These are phyloP conservation scores for Macadamia tetraphylla DNA, from an alignment of 164 flowering plant species.

Conservation along the genomic window DNA sequence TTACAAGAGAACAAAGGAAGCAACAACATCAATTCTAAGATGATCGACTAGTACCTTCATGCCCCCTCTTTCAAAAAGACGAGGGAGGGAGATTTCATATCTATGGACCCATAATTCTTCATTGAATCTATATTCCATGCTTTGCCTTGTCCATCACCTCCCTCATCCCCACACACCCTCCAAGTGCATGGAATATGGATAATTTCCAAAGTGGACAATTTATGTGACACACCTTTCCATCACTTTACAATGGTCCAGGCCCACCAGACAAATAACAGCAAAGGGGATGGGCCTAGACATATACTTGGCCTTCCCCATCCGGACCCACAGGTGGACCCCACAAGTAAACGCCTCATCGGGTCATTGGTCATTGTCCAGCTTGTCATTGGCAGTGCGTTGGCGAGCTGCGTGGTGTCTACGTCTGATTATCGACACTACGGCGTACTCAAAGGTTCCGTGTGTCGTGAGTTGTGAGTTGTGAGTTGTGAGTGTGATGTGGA, in stretches of 20 bases:
- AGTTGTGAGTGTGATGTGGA: neutral
- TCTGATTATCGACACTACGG: constrained; percentile 1
- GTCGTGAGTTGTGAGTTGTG: neutral
- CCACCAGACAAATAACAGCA: constrained; percentile 8
- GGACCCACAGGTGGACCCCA: neutral
- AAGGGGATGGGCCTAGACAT: constrained; percentile 18
- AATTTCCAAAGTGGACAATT: constrained; percentile 25
- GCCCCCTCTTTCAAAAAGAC: constrained; percentile 30
- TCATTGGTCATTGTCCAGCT: constrained; percentile 15
- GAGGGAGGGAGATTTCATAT: constrained; percentile 27
- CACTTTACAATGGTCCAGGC: neutral
- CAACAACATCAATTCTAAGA: constrained; percentile 25
- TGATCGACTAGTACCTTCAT: constrained; percentile 23
- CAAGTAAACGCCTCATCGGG: constrained; percentile 10
- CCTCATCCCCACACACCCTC: constrained; percentile 9
- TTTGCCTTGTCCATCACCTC: constrained; percentile 20
- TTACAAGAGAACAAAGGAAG: constrained; percentile 20
- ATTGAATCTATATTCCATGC: constrained; percentile 25
- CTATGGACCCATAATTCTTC: constrained; percentile 24
- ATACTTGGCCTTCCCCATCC: constrained; percentile 3
- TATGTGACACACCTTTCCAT: constrained; percentile 20
- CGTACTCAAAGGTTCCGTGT: too few relatives aligned
- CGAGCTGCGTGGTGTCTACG: constrained; percentile 22
- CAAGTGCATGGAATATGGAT: constrained; percentile 19
- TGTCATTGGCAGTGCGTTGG: constrained; percentile 9